Conservation (phyloP, 805 yeast species). For the Saccharomycopsis babjevae region DNA sequence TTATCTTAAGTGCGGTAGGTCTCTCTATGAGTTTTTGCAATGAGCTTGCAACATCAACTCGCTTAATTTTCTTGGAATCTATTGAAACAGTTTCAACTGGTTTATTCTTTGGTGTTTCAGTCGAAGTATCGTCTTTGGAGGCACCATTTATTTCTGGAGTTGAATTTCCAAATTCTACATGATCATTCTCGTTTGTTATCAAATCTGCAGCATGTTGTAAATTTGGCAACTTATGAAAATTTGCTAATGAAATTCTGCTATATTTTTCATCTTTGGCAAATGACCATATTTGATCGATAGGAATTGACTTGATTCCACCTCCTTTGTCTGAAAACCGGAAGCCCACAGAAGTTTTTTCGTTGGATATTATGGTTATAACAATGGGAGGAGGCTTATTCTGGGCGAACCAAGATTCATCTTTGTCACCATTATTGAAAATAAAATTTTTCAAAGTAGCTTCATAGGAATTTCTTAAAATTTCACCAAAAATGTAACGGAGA, state of each 20-base stretch:
- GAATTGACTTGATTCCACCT: conserved; percentile 65
- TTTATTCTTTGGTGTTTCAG: neutral
- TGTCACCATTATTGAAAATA: conserved; percentile 14
- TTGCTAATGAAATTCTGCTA: conserved; percentile 48
- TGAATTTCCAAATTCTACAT: neutral
- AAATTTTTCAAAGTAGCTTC: conserved; percentile 64
- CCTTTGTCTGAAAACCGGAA: conserved; percentile 84
- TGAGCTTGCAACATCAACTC: neutral
- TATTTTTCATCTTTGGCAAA: conserved; percentile 63
- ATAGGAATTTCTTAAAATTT: conserved; percentile 72
- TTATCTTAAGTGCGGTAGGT: conserved; percentile 65
- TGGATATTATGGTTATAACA: conserved; percentile 61
- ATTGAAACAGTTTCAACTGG: conserved; percentile 21
- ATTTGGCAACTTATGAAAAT: conserved; percentile 65
- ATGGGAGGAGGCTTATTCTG: conserved; percentile 55
- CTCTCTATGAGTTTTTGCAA: conserved; percentile 57
- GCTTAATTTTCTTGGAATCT: conserved; percentile 10
- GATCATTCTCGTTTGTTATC: neutral
- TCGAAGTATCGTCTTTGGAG: neutral
- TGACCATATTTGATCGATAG: conserved; percentile 67
- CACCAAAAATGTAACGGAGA: conserved; percentile 78
- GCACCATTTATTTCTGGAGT: neutral
- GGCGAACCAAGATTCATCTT: conserved; percentile 10
- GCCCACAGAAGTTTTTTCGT: conserved; percentile 47
- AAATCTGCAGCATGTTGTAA: conserved; percentile 31